phyloP scores from a whole-genome alignment of 1,284 basidiomycete genomes.

The Trichosporon sp. region DNA sequence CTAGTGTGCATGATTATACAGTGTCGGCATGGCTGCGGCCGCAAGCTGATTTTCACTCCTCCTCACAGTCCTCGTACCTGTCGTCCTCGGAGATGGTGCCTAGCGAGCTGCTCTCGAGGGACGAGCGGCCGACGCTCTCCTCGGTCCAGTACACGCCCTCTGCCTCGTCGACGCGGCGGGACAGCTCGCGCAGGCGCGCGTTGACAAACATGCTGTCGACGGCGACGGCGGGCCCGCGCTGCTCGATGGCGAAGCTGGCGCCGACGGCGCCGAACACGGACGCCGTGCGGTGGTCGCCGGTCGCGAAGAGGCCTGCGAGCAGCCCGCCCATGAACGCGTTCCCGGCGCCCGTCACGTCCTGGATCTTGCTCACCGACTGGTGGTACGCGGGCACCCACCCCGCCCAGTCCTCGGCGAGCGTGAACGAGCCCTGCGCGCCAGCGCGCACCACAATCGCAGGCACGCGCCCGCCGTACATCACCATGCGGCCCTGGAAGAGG shows the following conservation, averaged over 20 bases:
- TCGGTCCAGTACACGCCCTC: neutral
- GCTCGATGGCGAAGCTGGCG: conserved; percentile 78
- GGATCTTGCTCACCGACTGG: conserved; percentile 57
- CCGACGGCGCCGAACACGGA: conserved; percentile 68
- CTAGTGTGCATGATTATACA: neutral
- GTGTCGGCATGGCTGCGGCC: too few relatives aligned
- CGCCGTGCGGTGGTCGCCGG: conserved; percentile 61
- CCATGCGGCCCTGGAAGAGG: conserved; percentile 12
- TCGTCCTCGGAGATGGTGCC: conserved; percentile 1
- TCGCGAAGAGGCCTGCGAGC: conserved; percentile 63
- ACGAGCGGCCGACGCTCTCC: neutral
- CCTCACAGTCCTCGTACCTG: neutral
- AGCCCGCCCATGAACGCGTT: conserved; percentile 83
- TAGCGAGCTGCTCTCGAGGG: neutral
- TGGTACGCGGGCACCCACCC: conserved; percentile 77
- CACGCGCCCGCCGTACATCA: conserved; percentile 49
- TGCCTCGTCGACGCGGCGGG: conserved; percentile 12
- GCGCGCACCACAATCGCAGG: conserved; percentile 64
- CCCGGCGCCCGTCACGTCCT: conserved; percentile 84
- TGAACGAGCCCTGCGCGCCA: conserved; percentile 70
- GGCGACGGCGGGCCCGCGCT: conserved; percentile 54
- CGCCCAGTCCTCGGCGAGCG: conserved; percentile 42
- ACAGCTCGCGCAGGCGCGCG: neutral
- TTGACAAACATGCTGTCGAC: conserved; percentile 31
- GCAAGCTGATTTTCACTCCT: too few relatives aligned